Evolutionary conservation across 2,329 filamentous ascomycete genomes (phyloP), one percentile per base, ranked within the genome.

Genomic region (Onygenales sp.): DNA sequence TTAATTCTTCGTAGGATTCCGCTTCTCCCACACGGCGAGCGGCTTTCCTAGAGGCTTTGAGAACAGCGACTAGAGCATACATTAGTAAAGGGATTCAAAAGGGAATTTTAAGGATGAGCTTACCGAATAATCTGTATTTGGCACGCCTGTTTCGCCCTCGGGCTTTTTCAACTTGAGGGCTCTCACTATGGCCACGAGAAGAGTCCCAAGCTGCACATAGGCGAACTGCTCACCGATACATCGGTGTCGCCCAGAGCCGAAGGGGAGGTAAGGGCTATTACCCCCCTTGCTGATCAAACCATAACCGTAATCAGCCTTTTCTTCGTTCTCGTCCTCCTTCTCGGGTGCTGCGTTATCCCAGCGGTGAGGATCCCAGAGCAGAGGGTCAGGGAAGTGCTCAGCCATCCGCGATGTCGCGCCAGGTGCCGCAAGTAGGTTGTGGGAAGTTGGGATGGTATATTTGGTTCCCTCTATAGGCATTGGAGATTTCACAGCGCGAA

Each of bases 221-320:
- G 92, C 92, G 69, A 96, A 97, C 65, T 95, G 89, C 77, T 97
- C 92, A 59, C 92, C 92, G 65, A 97, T 96, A 73, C 92, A 97
- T 60, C 92, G 80, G 73, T 97, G 92, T 61, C 92, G 80, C 42
- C 92, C 92, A 33, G 91, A 92, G 54, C 92, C 92, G 66, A 97
- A 97, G 2, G 92, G 92, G 47, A 97, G 81, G 69, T 96, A 97
- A 0, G 92, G 91, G 51, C 87, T 94, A 55, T 82, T 83, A 11
- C 88, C 85, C 53, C 92, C 92, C 77, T 96, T 95, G 78, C 83
- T 91, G 60, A 96, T 87, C 49, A 95, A 77, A 57, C 92, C 92
- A 70, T 95, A 96, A 36, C 92, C 92, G 68, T 96, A 96, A 68
- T 96, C 92, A 56, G 92, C 81, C 73, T 88, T 89, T 73, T 86